Evolutionary conservation across 2,329 filamentous ascomycete genomes (phyloP), one percentile per base, ranked within the genome.

Genomic region (Fusarium sacchari): DNA sequence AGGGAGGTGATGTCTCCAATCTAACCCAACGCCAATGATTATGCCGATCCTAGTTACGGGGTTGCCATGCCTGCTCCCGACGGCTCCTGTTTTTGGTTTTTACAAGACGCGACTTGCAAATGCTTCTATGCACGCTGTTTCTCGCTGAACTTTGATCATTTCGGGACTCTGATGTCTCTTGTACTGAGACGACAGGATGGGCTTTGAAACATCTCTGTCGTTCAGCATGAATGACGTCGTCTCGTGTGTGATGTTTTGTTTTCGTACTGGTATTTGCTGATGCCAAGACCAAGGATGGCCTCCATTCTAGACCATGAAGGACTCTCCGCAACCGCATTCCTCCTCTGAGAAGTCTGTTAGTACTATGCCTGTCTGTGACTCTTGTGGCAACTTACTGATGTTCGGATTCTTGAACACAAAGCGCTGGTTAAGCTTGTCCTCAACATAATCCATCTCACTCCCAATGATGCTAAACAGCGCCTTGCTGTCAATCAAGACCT

Each of bases 401-500:
- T 99, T 99, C 5, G 96, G 96, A 82, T 99, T 99, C 81, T 90
- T 92, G 84, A 99, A 99, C 57, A 97, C 91, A 82, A 99, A 99
- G 74, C 94, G 88, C 83, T 95, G 90, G 81, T 93, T 97, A 73
- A 99, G 85, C 85, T 97, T 97, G 78, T 98, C 96, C 84, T 98
- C 95, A 17, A 96, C 88, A 95, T 96, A 99, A 80, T 99, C 96
- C 96, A 99, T 99, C 84, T 98, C 96, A 80, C 93, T 97, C 10
- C 96, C 96, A 78, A 99, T 98, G 60, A 99, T 98, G 83, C 96
- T 98, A 81, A 99, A 95, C 56, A 99, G 85, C 46, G 96, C 96
- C 86, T 98, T 98, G 87, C 94, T 97, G 82, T 99, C 96, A 64
- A 99, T 96, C 81, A 98, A 82, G 39, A 99, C 96, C 83, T 94